These are phyloP conservation scores for Botrytis squamosa DNA, from an alignment of 2,329 filamentous ascomycete species.

Conservation along the genomic window DNA sequence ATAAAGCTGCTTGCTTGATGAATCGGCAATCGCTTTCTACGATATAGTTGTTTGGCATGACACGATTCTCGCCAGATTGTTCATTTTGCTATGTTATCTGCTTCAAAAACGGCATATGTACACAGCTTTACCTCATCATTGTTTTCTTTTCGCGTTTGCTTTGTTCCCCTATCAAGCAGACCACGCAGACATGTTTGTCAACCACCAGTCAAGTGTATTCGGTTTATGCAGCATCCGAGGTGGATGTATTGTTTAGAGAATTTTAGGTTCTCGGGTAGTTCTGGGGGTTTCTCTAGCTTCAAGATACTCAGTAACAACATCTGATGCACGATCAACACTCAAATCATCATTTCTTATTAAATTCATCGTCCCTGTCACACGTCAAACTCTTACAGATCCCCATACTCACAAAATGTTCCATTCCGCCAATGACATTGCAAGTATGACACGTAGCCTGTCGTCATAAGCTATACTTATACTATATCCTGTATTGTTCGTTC, in stretches of 20 bases:
- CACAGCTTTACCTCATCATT: neutral
- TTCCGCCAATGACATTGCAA: neutral
- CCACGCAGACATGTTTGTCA: neutral
- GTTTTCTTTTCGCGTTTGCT: neutral
- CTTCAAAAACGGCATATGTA: no score
- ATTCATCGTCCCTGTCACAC: neutral
- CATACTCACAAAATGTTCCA: neutral
- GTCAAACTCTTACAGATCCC: neutral
- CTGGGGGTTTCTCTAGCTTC: neutral
- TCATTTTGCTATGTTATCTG: neutral
- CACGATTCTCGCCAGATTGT: neutral
- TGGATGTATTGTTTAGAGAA: neutral
- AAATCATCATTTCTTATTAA: neutral
- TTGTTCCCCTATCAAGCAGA: neutral
- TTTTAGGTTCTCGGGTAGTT: neutral
- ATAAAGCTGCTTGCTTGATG: neutral
- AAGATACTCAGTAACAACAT: neutral
- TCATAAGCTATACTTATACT: neutral
- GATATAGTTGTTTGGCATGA: neutral
- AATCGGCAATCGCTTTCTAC: neutral
- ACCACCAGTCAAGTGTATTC: neutral
- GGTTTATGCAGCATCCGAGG: neutral
- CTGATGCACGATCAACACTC: neutral
- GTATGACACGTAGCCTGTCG: neutral
- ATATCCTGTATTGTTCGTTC: neutral